A percentile compares a stretch with the other conserved stretches of the same genome.
Evolutionary conservation across 176 grass and related monocot genomes (phyloP).

Genomic region (Melocanna baccifera): DNA sequence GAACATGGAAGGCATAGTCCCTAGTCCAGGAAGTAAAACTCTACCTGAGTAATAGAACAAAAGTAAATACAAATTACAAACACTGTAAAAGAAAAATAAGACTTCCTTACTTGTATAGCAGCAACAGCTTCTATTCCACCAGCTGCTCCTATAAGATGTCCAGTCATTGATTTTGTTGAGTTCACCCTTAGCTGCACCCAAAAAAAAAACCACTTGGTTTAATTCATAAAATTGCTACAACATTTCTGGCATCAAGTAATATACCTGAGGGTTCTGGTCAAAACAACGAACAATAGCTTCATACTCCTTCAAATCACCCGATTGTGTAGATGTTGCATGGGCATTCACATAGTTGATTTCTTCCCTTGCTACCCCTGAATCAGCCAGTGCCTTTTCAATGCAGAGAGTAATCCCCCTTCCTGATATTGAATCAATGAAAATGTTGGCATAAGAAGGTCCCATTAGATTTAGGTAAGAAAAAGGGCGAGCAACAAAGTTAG

Average conservation of each 20-base stretch:
- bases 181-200: slow-evolving; percentile 76
- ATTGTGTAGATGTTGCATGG: slow-evolving; percentile 93
- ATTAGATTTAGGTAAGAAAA: slow-evolving; percentile 22
- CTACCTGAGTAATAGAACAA: background rate
- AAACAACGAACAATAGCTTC: slow-evolving; percentile 88
- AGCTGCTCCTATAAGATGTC: slow-evolving; percentile 90
- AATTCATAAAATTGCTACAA: background rate
- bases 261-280: slow-evolving; percentile 78
- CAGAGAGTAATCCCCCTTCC: slow-evolving; percentile 86
- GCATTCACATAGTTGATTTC: slow-evolving; percentile 98
- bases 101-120: slow-evolving; percentile 68
- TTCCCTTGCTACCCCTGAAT: slow-evolving; percentile 83
- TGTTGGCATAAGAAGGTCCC: background rate
- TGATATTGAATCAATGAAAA: slow-evolving; percentile 45
- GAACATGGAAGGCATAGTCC: background rate
- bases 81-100: background rate
- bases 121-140: slow-evolving; percentile 98
- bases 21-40: background rate
- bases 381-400: slow-evolving; percentile 85
- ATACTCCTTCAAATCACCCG: slow-evolving; percentile 93
- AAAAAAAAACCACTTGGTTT: slow-evolving; percentile 25
- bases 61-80: background rate
- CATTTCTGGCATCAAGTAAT: slow-evolving; percentile 25
- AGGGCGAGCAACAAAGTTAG: background rate
- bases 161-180: slow-evolving; percentile 98